Percentiles rank a stretch among this genome's conserved stretches.
Conservation (phyloP, 176 grass and related monocot species). For the Dactylis glomerata region DNA sequence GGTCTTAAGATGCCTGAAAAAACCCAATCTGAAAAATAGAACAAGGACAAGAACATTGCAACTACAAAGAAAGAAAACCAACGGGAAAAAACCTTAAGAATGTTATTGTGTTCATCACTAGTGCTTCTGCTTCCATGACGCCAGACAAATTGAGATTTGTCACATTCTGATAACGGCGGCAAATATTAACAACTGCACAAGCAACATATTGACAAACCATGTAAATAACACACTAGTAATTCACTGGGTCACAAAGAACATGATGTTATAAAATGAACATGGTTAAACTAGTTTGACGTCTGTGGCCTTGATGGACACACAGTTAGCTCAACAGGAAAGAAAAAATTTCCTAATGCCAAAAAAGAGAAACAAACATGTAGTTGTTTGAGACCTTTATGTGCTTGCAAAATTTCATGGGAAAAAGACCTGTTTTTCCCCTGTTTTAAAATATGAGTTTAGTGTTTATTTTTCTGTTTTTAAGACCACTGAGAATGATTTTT, state of each 20-base stretch:
- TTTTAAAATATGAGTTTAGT: background rate
- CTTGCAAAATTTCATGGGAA: background rate
- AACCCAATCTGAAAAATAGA: background rate
- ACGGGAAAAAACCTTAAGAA: conserved; percentile 58
- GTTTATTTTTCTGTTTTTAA: background rate
- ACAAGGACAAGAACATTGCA: background rate
- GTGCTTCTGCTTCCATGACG: conserved; percentile 62
- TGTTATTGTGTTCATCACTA: conserved; percentile 64
- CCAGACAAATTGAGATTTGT: conserved; percentile 69
- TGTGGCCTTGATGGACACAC: background rate
- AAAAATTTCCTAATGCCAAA: background rate
- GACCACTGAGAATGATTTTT: background rate
- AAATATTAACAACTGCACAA: conserved; percentile 79
- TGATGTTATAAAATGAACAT: background rate
- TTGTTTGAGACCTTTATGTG: background rate
- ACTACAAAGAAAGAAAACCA: background rate
- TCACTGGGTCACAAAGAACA: background rate
- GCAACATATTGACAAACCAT: conserved; percentile 23
- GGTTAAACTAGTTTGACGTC: background rate
- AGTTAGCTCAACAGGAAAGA: background rate
- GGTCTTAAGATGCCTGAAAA: conserved; percentile 65
- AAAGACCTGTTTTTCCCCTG: background rate
- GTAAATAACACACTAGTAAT: conserved; percentile 4
- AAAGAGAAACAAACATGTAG: background rate
- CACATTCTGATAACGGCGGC: conserved; percentile 68